Conservation (phyloP, 306 rosid species). For the Trichosanthes cucumerina region DNA sequence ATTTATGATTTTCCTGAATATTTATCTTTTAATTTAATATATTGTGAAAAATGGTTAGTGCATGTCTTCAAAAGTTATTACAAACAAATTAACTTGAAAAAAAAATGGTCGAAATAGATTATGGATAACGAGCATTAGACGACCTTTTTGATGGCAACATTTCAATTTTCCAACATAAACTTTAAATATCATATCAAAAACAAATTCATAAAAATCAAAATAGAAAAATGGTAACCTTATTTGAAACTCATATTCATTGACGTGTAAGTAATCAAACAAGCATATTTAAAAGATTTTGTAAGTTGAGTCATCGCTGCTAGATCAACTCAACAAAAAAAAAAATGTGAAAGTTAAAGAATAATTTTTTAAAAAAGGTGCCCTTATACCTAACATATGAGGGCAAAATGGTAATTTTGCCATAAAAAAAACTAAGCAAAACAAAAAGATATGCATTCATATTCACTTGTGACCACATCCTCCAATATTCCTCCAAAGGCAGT, state of each 20-base stretch:
- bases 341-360: not conserved
- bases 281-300: no score
- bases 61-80: not conserved
- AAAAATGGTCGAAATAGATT: no score
- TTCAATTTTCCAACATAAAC: no score
- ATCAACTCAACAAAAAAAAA: not conserved
- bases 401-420: not conserved
- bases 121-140: no score
- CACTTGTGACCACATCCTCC: conserved; percentile 14
- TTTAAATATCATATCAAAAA: no score
- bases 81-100: no score
- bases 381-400: not conserved
- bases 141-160: no score
- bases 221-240: not conserved
- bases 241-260: no score
- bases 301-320: not conserved
- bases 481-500: conserved; percentile 20
- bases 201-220: not conserved
- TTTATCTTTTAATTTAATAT: not conserved
- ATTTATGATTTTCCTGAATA: no score
- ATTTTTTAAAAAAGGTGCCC: not conserved
- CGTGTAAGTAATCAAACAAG: no score
- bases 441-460: not conserved
- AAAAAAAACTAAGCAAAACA: not conserved
- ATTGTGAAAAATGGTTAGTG: not conserved